Percentiles rank a stretch among this genome's conserved stretches.
Conservation (phyloP, 495 filamentous ascomycete species). For the Tetracladium marchalianum region DNA sequence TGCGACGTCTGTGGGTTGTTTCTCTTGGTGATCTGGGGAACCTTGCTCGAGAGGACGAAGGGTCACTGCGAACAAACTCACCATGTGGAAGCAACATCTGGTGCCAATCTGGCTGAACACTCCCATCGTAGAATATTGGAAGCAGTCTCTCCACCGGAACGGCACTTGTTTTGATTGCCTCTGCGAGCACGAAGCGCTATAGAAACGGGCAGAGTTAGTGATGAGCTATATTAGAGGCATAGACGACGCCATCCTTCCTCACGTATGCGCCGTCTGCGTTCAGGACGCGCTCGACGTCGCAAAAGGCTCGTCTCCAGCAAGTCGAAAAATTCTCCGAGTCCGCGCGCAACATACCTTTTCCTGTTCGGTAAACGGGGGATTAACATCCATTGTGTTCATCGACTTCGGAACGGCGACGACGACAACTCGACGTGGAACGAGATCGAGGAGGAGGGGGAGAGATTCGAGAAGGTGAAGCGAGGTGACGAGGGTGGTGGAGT, state of each 20-base stretch:
- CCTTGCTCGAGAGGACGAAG: conserved; percentile 7
- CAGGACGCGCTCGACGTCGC: background rate
- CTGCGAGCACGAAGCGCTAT: conserved; percentile 43
- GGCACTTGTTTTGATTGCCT: conserved; percentile 42
- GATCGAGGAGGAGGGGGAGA: conserved; percentile 2
- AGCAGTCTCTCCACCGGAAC: conserved; percentile 29
- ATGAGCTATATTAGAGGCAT: conserved; percentile 1
- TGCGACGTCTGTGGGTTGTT: conserved; percentile 8
- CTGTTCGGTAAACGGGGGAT: conserved; percentile 11
- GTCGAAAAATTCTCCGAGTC: background rate
- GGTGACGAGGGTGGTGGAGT: conserved; percentile 4
- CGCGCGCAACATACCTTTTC: conserved; percentile 15
- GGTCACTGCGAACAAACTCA: conserved; percentile 12
- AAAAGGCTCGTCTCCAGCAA: background rate
- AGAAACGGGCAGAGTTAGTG: conserved; percentile 18
- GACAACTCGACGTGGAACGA: no score
- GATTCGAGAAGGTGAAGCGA: conserved; percentile 1
- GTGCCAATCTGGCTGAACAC: conserved; percentile 12
- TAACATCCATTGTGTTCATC: conserved; percentile 6
- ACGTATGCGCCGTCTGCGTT: conserved; percentile 7
- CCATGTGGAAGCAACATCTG: conserved; percentile 17
- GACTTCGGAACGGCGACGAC: no score
- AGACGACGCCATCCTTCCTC: no score
- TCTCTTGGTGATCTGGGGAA: conserved; percentile 11
- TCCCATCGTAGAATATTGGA: conserved; percentile 9